phyloP scores from a whole-genome alignment of 2,329 filamentous ascomycete genomes.

The Aschersonia sp. region DNA sequence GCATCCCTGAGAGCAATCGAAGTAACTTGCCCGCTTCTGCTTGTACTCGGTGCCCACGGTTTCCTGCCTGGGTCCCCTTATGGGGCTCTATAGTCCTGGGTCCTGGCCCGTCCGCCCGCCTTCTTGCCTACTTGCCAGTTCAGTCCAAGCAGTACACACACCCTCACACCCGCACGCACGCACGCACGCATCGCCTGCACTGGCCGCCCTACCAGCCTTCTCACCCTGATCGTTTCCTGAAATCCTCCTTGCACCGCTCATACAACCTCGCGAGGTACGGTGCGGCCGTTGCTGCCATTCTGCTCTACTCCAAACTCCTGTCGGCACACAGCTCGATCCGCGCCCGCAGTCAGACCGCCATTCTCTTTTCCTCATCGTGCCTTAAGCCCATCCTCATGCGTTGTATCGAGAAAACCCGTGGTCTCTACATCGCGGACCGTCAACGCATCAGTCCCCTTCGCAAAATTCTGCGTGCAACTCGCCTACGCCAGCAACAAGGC shows the following conservation, averaged over 20 bases:
- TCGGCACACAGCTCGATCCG: background rate
- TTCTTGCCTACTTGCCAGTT: background rate
- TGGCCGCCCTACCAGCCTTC: slow-evolving; percentile 1
- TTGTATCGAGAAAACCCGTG: slow-evolving; percentile 1
- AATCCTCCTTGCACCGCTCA: slow-evolving; percentile 2
- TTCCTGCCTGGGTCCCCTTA: background rate
- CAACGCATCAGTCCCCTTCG: too few species aligned
- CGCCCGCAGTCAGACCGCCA: background rate
- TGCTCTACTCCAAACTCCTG: background rate
- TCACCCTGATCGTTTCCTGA: slow-evolving; percentile 3
- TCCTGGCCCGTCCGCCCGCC: slow-evolving; percentile 1
- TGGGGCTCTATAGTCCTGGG: background rate
- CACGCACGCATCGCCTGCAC: too few species aligned
- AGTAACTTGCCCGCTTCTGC: background rate
- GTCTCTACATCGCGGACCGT: slow-evolving; percentile 1
- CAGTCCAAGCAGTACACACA: background rate
- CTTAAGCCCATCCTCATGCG: slow-evolving; percentile 1
- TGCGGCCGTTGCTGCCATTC: background rate
- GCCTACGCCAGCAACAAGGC: too few species aligned
- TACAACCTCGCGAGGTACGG: slow-evolving; percentile 1
- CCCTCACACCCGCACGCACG: too few species aligned
- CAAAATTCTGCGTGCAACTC: too few species aligned
- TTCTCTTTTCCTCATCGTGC: background rate
- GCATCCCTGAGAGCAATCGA: too few species aligned
- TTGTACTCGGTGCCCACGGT: background rate